Percentiles rank a stretch among this genome's conserved stretches.
phyloP scores from a whole-genome alignment of 768 basidiomycete species.

The Podaxis sp. region DNA sequence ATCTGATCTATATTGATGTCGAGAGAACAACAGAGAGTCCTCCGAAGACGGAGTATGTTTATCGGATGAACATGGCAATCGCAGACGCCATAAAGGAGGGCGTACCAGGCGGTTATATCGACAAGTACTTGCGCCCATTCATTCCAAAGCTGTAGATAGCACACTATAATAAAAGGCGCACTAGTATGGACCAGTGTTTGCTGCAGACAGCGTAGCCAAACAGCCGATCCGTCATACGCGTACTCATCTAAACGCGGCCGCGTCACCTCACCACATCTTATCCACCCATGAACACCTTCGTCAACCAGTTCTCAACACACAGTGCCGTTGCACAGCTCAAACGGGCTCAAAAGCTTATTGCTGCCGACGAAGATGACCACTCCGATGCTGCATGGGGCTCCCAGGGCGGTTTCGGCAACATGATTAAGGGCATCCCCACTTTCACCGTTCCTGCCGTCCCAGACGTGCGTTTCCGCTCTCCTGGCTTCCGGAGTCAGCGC shows the following conservation, averaged over 20 bases:
- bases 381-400: slow-evolving; percentile 81
- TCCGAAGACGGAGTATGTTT: slow-evolving; percentile 38
- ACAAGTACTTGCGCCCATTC: slow-evolving; percentile 38
- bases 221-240: slow-evolving; percentile 28
- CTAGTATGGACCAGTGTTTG: slow-evolving; percentile 8
- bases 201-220: slow-evolving; percentile 22
- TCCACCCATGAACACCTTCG: slow-evolving; percentile 63
- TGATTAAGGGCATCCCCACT: slow-evolving; percentile 65
- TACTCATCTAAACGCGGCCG: slow-evolving; percentile 34
- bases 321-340: slow-evolving; percentile 44
- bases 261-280: slow-evolving; percentile 32
- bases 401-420: slow-evolving; percentile 72
- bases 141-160: slow-evolving; percentile 24
- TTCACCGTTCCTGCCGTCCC: slow-evolving; percentile 71
- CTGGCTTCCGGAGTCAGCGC: background rate
- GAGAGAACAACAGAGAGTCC: slow-evolving; percentile 25
- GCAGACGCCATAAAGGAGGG: slow-evolving; percentile 35
- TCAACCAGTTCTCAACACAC: slow-evolving; percentile 60
- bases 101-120: slow-evolving; percentile 36
- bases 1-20: slow-evolving; percentile 39
- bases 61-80: slow-evolving; percentile 42
- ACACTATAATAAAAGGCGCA: background rate
- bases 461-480: slow-evolving; percentile 52
- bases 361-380: slow-evolving; percentile 59
- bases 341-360: slow-evolving; percentile 38